These are phyloP conservation scores for Didymella pomorum DNA, from an alignment of 2,329 filamentous ascomycete species.

Conservation along the genomic window DNA sequence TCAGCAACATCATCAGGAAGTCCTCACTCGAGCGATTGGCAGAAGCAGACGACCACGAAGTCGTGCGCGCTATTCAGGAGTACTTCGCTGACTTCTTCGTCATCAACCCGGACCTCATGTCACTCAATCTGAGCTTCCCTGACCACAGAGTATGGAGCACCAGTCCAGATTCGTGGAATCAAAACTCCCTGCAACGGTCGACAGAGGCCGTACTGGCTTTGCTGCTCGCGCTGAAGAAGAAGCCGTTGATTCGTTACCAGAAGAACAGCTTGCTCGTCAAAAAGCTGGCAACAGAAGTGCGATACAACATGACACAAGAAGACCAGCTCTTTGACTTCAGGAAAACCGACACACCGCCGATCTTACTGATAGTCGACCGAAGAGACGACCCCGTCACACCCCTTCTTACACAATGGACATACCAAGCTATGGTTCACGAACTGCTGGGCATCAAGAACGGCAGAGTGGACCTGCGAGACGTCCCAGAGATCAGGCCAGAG, in stretches of 20 bases:
- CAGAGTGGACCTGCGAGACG: slow-evolving; percentile 84
- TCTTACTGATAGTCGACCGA: slow-evolving; percentile 87
- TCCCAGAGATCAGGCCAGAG: slow-evolving; percentile 85
- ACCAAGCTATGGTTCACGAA: slow-evolving; percentile 99
- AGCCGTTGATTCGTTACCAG: slow-evolving; percentile 90
- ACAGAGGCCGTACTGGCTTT: slow-evolving; percentile 87
- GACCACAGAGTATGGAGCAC: slow-evolving; percentile 81
- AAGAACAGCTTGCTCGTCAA: slow-evolving; percentile 89
- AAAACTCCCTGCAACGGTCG: slow-evolving; percentile 83
- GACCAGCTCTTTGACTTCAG: slow-evolving; percentile 97
- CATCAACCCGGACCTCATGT: slow-evolving; percentile 92
- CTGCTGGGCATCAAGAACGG: slow-evolving; percentile 93
- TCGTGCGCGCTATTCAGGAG: slow-evolving; percentile 92
- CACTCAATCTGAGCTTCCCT: slow-evolving; percentile 76
- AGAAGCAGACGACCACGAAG: slow-evolving; percentile 96
- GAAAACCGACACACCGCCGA: slow-evolving; percentile 91
- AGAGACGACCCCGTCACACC: slow-evolving; percentile 95
- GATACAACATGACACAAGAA: slow-evolving; percentile 93
- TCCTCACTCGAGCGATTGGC: slow-evolving; percentile 92
- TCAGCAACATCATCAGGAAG: slow-evolving; percentile 97
- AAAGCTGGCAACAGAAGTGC: slow-evolving; percentile 90
- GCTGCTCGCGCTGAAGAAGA: slow-evolving; percentile 92
- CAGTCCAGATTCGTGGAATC: slow-evolving; percentile 87
- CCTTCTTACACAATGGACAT: slow-evolving; percentile 96
- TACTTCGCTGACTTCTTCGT: slow-evolving; percentile 96